These are phyloP conservation scores for Brassica incana DNA, from an alignment of 345 rosid species.

Conservation along the genomic window DNA sequence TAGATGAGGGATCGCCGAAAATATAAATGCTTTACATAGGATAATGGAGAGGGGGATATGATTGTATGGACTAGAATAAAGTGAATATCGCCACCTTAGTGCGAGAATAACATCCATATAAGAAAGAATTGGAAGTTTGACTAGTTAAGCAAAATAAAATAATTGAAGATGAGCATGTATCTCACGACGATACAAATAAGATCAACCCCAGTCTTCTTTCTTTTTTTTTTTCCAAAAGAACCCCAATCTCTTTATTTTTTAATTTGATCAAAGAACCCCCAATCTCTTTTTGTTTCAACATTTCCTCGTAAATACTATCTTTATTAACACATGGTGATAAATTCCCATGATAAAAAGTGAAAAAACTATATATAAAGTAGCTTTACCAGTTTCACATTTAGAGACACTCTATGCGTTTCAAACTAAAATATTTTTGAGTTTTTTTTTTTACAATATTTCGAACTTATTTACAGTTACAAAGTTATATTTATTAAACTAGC, in stretches of 20 bases:
- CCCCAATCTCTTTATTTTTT: background rate
- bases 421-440: background rate
- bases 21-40: background rate
- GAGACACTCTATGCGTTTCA: background rate
- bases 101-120: conserved; percentile 16
- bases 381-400: background rate
- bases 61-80: conserved; percentile 1
- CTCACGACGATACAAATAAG: conserved; percentile 7
- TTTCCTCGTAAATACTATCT: background rate
- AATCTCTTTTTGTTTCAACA: background rate
- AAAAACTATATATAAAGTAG: background rate
- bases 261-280: background rate
- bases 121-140: background rate
- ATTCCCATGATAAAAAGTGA: background rate
- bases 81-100: conserved; percentile 6
- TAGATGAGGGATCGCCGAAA: background rate
- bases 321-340: background rate
- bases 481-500: background rate
- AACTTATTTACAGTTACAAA: background rate
- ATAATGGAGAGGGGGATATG: background rate
- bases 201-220: background rate
- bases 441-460: background rate
- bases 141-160: conserved; percentile 19
- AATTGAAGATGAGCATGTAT: conserved; percentile 9
- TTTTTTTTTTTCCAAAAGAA: background rate